phyloP scores from a whole-genome alignment of 371 early-diverging fungal species.

The Chytridium lagenaria region DNA sequence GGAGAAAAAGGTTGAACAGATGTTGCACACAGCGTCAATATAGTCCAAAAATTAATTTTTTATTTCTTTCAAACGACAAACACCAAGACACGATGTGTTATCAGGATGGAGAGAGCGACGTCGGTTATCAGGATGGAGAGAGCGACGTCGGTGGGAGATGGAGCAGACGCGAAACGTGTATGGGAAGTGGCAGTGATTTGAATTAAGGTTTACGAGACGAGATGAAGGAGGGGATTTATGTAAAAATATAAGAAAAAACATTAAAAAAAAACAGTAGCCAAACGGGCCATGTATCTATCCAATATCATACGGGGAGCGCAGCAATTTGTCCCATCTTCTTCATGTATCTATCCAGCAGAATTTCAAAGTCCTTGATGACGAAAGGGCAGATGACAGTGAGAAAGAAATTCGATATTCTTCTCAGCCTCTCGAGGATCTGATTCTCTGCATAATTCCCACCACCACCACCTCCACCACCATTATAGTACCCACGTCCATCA shows the following conservation, averaged over 20 bases:
- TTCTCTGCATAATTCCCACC: neutral
- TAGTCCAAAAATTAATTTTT: no score
- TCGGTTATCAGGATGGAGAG: no score
- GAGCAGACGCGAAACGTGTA: no score
- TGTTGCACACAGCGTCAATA: neutral
- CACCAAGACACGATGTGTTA: no score
- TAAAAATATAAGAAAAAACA: neutral
- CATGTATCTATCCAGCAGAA: constrained; percentile 33
- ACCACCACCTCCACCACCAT: neutral
- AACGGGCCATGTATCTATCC: no score
- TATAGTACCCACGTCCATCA: neutral
- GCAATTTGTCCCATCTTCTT: constrained; percentile 34
- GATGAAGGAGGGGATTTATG: neutral
- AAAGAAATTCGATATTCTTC: constrained; percentile 20
- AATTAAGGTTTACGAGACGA: no score
- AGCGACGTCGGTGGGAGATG: no score
- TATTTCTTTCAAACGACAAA: no score
- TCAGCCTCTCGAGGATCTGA: constrained; percentile 14
- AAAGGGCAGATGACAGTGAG: constrained; percentile 24
- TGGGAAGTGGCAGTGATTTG: no score
- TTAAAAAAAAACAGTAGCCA: neutral
- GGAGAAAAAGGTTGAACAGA: neutral
- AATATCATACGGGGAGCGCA: constrained; percentile 1
- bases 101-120: no score
- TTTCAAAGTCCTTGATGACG: constrained; percentile 33